Conservation (phyloP, 2,329 filamentous ascomycete genomes). For the Chrysoporthe puriensis region DNA sequence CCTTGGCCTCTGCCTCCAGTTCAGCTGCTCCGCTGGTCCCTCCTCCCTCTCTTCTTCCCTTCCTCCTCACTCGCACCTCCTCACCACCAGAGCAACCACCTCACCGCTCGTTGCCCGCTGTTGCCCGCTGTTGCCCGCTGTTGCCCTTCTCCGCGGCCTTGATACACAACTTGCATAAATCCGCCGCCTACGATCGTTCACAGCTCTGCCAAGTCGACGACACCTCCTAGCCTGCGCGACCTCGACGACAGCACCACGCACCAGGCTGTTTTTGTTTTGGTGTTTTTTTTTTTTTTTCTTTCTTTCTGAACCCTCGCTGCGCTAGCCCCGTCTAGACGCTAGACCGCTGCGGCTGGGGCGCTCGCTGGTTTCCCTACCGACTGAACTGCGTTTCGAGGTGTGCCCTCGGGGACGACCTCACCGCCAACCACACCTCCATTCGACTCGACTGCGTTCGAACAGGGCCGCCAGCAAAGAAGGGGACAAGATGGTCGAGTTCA, state of each 20-base stretch:
- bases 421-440: background rate
- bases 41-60: background rate
- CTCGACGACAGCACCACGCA: background rate
- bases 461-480: background rate
- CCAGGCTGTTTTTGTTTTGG: background rate
- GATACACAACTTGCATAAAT: background rate
- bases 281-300: background rate
- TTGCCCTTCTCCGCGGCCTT: background rate
- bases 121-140: too few relatives aligned
- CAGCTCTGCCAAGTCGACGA: background rate
- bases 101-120: constrained; percentile 1
- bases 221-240: background rate
- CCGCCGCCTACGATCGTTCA: background rate
- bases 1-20: background rate
- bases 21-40: constrained; percentile 4
- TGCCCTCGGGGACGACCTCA: background rate
- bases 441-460: background rate
- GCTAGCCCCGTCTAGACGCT: constrained; percentile 3
- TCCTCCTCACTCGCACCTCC: background rate
- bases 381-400: constrained; percentile 1
- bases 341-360: constrained; percentile 3
- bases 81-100: constrained; percentile 2
- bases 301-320: background rate
- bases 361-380: constrained; percentile 5
- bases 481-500: constrained; percentile 52